Base-by-base conservation (phyloP, 148 eudicot genomes). In the Polygonum maritimum region DNA sequence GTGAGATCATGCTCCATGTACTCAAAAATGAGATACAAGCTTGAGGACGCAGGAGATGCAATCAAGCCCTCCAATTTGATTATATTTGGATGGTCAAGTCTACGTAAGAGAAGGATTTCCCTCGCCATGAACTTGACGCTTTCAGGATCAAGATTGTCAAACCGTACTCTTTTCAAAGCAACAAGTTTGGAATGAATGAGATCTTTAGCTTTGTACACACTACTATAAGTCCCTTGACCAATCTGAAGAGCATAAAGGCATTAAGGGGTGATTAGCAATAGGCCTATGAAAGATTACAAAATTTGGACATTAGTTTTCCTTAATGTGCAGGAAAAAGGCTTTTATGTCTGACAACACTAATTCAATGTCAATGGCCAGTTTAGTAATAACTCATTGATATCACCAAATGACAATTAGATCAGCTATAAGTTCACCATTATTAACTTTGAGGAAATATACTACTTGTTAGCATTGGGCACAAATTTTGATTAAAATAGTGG, bases 141-240 rank as follows among this genome's bases (percentile, higher is more conserved):
- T 83, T 94, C 97, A 62, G 80, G 80, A 82, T 94, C 98, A 78
- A 81, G 77, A 77, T 85, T 85, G 79, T 94, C 97, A 81, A 94
- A 94, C 74, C 98, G 84, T 72, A 94, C 98, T 81, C 86, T 90
- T 82, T 94, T 94, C 75, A 94, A 82, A 76, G 98, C 98, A 78
- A 94, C 98, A 48, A 82, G 67, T 72, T 91, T 90, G 63, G 83
- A 84, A 72, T 79, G 76, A 47, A 75, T 85, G 52, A 86, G 90
- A 80, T 94, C 98, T 7, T 88, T 86, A 80, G 97, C 97, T 85
- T 90, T 94, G 85, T 88, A 94, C 75, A 94, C 98, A 81, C 85
- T 94, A 76, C 98, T 94, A 79, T 94, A 94, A 70, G 97, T 94
- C 75, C 98, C 98, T 91, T 94, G 97, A 58, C 98, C 98, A 80